phyloP scores from a whole-genome alignment of 1,139 yeast species.

The Hyphopichia buzzinii region DNA sequence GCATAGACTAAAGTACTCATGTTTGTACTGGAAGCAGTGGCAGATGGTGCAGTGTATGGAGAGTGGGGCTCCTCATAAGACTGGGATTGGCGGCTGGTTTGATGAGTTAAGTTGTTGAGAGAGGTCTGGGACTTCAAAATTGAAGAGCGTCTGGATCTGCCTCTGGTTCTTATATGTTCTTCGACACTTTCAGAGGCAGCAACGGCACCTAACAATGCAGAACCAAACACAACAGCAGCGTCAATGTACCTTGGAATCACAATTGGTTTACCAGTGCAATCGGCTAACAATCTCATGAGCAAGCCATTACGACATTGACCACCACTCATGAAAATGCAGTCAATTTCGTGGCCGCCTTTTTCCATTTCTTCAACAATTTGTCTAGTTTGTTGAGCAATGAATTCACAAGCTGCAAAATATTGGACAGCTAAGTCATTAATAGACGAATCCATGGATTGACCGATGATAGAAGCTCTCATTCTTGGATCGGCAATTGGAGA shows the following conservation, averaged over 20 bases:
- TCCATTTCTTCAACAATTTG: slow-evolving; percentile 89
- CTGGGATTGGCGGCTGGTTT: slow-evolving; percentile 8
- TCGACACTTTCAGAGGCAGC: slow-evolving; percentile 67
- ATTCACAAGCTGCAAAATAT: slow-evolving; percentile 93
- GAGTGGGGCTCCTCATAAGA: slow-evolving; percentile 43
- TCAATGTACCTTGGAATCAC: slow-evolving; percentile 92
- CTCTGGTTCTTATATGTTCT: slow-evolving; percentile 32
- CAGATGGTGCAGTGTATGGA: slow-evolving; percentile 75
- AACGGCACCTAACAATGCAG: slow-evolving; percentile 91
- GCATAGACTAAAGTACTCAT: slow-evolving; percentile 54
- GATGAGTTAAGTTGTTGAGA: slow-evolving; percentile 14
- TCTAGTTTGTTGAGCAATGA: slow-evolving; percentile 95
- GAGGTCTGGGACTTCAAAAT: slow-evolving; percentile 30
- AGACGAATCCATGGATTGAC: slow-evolving; percentile 87
- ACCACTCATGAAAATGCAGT: slow-evolving; percentile 85
- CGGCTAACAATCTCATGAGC: slow-evolving; percentile 85
- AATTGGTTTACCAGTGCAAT: slow-evolving; percentile 90
- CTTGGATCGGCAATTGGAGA: slow-evolving; percentile 93
- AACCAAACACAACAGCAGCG: slow-evolving; percentile 94
- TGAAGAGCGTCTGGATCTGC: slow-evolving; percentile 41
- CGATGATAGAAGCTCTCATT: slow-evolving; percentile 93
- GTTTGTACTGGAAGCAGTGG: slow-evolving; percentile 61
- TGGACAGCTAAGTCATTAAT: slow-evolving; percentile 80
- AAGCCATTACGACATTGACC: slow-evolving; percentile 94
- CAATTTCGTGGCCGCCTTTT: slow-evolving; percentile 71